Base-by-base conservation (phyloP, 805 yeast species). In the Starmera dryadoides region DNA sequence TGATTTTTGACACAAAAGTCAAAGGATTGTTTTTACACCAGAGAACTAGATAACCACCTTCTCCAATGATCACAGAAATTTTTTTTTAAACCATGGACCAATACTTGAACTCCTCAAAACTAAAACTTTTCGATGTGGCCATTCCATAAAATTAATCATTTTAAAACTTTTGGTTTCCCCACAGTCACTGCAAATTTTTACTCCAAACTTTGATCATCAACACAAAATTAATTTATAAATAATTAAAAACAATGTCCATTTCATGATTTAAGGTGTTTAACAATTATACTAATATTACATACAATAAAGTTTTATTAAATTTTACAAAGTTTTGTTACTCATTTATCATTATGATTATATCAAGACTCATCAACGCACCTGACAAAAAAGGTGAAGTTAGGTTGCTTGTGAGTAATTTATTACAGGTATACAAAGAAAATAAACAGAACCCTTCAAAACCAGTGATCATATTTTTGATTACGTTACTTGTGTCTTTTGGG, bases 341-440 rank as follows among this genome's bases (percentile, higher is more conserved):
- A 22, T 22, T 8, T 10, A 22, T 22, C 7, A 25, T 25, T 7
- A 30, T 19, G 21, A 7, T 42, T 20, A 36, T 53, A n/a, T 41
- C 54, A 12, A 43, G 36, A 34, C 45, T 54, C 18, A 35, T 45
- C 9, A 50, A 49, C 35, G 39, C 52, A 4, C 28, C 38, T 6
- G 32, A 35, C 20, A 39, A 56, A 43, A 42, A 44, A 30, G 35
- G 42, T 21, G 57, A 55, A 43, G 35, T 50, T 38, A 43, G 30
- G 41, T 29, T 55, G n/a, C 22, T 55, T 15, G 35, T 49, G 3
- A 31, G 29, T 21, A 52, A 52, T 44, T 33, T 53, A 21, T 18
- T 55, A 3, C 56, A 48, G 40, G 55, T 55, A 15, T 46, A 47
- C 42, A 42, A 34, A 15, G 59, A 55, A 38, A 55, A 55, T 41